Evolutionary conservation across 129 eudicot genomes (phyloP).

Genomic region (Pulicaria dysenterica): DNA sequence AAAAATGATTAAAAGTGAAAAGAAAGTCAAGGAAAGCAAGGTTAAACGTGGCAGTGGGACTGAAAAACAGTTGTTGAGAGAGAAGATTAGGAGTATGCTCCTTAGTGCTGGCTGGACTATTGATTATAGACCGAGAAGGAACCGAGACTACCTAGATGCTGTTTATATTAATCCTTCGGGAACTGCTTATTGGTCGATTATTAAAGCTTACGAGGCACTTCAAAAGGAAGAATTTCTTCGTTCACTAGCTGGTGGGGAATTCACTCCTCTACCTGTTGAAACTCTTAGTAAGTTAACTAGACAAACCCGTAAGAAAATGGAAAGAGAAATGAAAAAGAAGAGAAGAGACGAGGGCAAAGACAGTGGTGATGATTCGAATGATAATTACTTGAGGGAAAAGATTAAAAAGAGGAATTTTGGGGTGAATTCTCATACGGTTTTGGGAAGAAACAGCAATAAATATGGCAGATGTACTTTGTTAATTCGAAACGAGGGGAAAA

Average conservation of each 20-base stretch:
- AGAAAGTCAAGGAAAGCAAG: constrained; percentile 60
- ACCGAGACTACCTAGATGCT: constrained; percentile 93
- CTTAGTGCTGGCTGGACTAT: constrained; percentile 87
- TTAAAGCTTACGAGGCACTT: constrained; percentile 93
- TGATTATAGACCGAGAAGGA: constrained; percentile 94
- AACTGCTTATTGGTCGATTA: constrained; percentile 96
- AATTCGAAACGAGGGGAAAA: constrained; percentile 62
- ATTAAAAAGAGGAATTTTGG: constrained; percentile 26
- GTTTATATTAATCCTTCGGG: constrained; percentile 90
- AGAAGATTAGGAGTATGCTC: constrained; percentile 85
- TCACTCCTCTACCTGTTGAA: constrained; percentile 77
- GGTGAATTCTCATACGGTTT: constrained; percentile 41
- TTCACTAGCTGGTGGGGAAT: constrained; percentile 46
- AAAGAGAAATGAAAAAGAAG: constrained; percentile 76
- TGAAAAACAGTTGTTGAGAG: constrained; percentile 83
- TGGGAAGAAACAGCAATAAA: constrained; percentile 60
- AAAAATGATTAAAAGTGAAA: constrained; percentile 50
- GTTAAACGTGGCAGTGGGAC: constrained; percentile 90
- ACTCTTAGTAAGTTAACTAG: constrained; percentile 78
- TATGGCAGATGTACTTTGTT: constrained; percentile 78
- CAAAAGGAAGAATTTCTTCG: constrained; percentile 69
- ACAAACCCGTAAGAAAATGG: constrained; percentile 87
- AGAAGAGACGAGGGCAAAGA: constrained; percentile 57
- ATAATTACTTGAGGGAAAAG: constrained; percentile 34
- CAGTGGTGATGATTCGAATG: constrained; percentile 51